Evolutionary conservation across 1,139 yeast genomes (phyloP), one percentile per base, ranked within the genome.

Genomic region (Nadsonia commutata): DNA sequence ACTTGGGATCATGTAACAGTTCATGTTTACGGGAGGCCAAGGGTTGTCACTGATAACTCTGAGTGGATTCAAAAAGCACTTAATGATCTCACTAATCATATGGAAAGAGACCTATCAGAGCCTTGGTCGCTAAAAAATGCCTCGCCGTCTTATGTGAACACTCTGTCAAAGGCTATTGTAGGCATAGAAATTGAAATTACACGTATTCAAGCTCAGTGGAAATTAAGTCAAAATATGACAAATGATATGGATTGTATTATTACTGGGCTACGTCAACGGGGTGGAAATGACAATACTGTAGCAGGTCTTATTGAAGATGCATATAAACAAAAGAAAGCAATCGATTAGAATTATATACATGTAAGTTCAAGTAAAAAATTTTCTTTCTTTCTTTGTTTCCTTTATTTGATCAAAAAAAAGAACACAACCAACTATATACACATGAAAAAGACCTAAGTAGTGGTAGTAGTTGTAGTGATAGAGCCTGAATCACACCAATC

Each of bases 401-500:
- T n/a, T n/a, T n/a, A n/a, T n/a, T n/a, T n/a, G n/a, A n/a, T n/a
- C n/a, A n/a, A n/a, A n/a, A n/a, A n/a, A n/a, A n/a, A n/a, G n/a
- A n/a, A n/a, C n/a, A n/a, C n/a, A n/a, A n/a, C n/a, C n/a, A n/a
- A n/a, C n/a, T n/a, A n/a, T n/a, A n/a, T n/a, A n/a, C n/a, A n/a
- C n/a, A n/a, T n/a, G n/a, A n/a, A n/a, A n/a, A n/a, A n/a, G n/a
- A n/a, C n/a, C n/a, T n/a, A n/a, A n/a, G n/a, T n/a, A n/a, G n/a
- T n/a, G 20, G 43, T 38, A 6, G 43, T 37, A 13, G 51, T 39
- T 11, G 59, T 54, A 2, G 57, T 46, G 38, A 77, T 65, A 42
- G 70, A 64, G 3, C 84, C 84, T 39, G 63, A 59, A 42, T 77
- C 79, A 58, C 88, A 80, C 88, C 88, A 80, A 17, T 76, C 78